Conservation (phyloP, 1,284 basidiomycete species). For the Tylopilus sp. region DNA sequence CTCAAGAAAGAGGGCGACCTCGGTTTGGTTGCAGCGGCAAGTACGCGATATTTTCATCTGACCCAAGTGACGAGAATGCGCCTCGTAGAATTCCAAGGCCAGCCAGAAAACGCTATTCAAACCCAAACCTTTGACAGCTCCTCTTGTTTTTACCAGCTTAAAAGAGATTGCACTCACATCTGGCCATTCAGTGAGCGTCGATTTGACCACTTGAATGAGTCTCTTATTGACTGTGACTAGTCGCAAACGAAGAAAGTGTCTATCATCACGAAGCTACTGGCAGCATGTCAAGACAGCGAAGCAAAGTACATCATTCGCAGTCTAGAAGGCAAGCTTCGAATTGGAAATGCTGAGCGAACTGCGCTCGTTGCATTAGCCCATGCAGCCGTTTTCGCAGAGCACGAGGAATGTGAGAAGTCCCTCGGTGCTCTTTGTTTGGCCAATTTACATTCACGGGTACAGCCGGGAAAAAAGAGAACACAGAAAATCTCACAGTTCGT, state of each 20-base stretch:
- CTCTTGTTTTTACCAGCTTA: constrained; percentile 83
- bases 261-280: constrained; percentile 92
- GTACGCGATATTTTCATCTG: not conserved
- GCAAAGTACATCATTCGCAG: constrained; percentile 97
- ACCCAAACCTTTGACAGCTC: constrained; percentile 86
- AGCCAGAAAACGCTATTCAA: constrained; percentile 96
- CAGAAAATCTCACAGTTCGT: constrained; percentile 70
- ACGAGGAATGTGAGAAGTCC: constrained; percentile 54
- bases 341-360: constrained; percentile 94
- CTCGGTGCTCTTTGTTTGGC: not conserved
- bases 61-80: not conserved
- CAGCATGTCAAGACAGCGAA: constrained; percentile 84
- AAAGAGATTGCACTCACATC: constrained; percentile 84
- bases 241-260: constrained; percentile 95
- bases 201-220: not conserved
- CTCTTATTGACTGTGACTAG: constrained; percentile 31
- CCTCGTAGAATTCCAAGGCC: constrained; percentile 80
- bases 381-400: constrained; percentile 78
- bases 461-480: constrained; percentile 74
- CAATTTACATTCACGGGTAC: constrained; percentile 6
- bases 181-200: constrained; percentile 69
- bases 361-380: constrained; percentile 87
- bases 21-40: constrained; percentile 90
- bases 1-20: constrained; percentile 94
- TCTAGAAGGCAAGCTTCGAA: constrained; percentile 95